phyloP scores from a whole-genome alignment of 139 green algal genomes.

The Nannochloris sp. region DNA sequence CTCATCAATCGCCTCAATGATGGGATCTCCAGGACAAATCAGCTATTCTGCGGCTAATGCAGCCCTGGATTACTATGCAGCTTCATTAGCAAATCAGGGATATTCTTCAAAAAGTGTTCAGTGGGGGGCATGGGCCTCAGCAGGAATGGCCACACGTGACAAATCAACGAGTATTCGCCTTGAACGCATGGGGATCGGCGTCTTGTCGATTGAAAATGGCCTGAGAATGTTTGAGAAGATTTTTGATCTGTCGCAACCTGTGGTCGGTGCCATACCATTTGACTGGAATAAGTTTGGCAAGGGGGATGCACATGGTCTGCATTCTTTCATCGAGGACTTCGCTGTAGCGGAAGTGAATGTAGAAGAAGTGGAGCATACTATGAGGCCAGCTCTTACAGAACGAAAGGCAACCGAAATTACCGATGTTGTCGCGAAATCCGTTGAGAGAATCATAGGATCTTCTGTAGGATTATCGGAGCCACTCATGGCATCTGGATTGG shows the following conservation, averaged over 20 bases:
- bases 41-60: conserved; percentile 72
- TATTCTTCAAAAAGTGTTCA: conserved; percentile 44
- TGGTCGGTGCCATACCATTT: conserved; percentile 30
- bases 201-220: conserved; percentile 26
- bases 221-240: conserved; percentile 19
- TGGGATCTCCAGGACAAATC: conserved; percentile 70
- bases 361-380: neutral
- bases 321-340: conserved; percentile 24
- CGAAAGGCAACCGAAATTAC: no score
- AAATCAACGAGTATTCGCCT: conserved; percentile 37
- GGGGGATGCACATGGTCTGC: conserved; percentile 2
- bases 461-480: conserved; percentile 10
- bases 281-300: conserved; percentile 26
- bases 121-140: conserved; percentile 84
- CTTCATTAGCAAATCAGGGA: conserved; percentile 10
- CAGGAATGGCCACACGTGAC: conserved; percentile 70
- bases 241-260: neutral
- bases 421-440: conserved; percentile 9
- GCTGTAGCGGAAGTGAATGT: neutral
- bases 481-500: conserved; percentile 43
- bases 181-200: conserved; percentile 55
- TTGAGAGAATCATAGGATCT: conserved; percentile 15
- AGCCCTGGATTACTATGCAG: conserved; percentile 40
- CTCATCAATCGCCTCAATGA: conserved; percentile 62
- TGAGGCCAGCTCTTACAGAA: no score